Conservation (phyloP, 495 filamentous ascomycete species). For the Penicillium herquei region DNA sequence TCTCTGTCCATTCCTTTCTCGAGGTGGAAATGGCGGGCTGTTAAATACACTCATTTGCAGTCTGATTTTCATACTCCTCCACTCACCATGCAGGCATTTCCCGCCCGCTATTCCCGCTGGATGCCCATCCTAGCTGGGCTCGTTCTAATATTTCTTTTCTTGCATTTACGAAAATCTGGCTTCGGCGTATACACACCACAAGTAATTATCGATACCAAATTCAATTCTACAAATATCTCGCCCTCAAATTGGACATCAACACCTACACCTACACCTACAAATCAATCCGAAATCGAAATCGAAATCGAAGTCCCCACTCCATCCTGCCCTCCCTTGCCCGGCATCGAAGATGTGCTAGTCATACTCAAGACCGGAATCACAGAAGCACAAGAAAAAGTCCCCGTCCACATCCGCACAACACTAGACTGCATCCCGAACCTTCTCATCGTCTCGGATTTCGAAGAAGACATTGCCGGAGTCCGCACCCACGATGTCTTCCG, state of each 20-base stretch:
- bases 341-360: constrained; percentile 40
- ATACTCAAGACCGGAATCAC: constrained; percentile 50
- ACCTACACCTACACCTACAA: background rate
- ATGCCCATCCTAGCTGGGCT: constrained; percentile 16
- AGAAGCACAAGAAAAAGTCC: constrained; percentile 43
- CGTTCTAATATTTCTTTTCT: constrained; percentile 14
- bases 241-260: background rate
- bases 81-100: constrained; percentile 15
- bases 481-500: constrained; percentile 45
- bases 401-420: constrained; percentile 44
- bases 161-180: constrained; percentile 17
- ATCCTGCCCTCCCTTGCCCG: constrained; percentile 29
- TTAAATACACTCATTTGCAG: no score
- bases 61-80: background rate
- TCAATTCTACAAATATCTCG: background rate
- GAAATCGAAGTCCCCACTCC: background rate
- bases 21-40: no score
- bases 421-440: constrained; percentile 47
- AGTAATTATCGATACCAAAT: constrained; percentile 3
- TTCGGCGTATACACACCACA: constrained; percentile 7
- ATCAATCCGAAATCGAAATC: background rate
- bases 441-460: constrained; percentile 49
- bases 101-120: constrained; percentile 29
- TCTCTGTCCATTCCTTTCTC: background rate
- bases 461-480: constrained; percentile 41